A percentile compares a stretch with the other conserved stretches of the same genome.
Conservation (phyloP, 805 yeast genomes). For the Candida dajiaensis region DNA sequence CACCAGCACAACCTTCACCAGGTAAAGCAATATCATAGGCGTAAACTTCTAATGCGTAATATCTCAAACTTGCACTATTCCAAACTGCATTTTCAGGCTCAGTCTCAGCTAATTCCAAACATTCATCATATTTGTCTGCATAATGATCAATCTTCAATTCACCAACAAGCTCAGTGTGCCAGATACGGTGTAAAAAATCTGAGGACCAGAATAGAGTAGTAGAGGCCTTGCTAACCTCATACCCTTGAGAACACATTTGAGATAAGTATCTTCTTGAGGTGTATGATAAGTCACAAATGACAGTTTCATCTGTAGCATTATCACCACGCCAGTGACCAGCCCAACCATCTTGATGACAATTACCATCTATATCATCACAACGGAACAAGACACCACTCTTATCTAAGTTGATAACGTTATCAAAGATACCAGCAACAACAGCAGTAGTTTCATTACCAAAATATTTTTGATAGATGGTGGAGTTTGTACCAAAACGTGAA, state of each 20-base stretch:
- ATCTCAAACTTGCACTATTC: conserved; percentile 29
- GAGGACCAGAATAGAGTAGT: conserved; percentile 29
- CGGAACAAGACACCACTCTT: conserved; percentile 30
- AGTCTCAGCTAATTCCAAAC: conserved; percentile 28
- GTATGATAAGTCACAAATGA: conserved; percentile 35
- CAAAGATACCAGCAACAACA: conserved; percentile 32
- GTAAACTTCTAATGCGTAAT: conserved; percentile 28
- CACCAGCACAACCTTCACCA: conserved; percentile 26
- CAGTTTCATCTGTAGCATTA: conserved; percentile 32
- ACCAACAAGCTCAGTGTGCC: conserved; percentile 30
- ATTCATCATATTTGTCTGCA: conserved; percentile 30
- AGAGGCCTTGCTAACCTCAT: conserved; percentile 20
- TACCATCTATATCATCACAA: conserved; percentile 35
- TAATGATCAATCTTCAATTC: conserved; percentile 31
- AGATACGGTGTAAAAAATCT: conserved; percentile 34
- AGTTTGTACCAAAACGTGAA: conserved; percentile 27
- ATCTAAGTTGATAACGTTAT: conserved; percentile 27
- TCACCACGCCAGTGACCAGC: conserved; percentile 36
- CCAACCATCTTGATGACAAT: conserved; percentile 29
- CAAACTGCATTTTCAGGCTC: conserved; percentile 30
- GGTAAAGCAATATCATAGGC: conserved; percentile 23
- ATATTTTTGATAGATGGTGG: conserved; percentile 29
- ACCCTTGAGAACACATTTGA: conserved; percentile 32
- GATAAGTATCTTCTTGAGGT: conserved; percentile 26
- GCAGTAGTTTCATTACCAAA: conserved; percentile 34